These are phyloP conservation scores for Penicillium simplicissimum DNA, from an alignment of 495 filamentous ascomycete genomes.

Conservation along the genomic window DNA sequence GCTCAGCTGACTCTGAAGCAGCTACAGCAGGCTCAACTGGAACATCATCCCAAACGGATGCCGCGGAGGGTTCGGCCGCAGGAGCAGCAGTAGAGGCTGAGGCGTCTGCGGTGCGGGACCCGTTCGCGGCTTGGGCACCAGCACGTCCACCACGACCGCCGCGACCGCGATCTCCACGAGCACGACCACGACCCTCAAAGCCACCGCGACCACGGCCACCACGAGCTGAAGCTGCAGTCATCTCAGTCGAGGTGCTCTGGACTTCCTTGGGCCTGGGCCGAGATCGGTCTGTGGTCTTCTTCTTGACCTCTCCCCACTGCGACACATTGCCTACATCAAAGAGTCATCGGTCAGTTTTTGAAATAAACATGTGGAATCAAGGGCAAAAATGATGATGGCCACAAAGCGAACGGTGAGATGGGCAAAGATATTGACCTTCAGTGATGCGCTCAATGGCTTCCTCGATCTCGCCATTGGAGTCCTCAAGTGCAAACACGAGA, in stretches of 20 bases:
- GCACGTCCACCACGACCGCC: slow-evolving; percentile 72
- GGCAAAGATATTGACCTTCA: slow-evolving; percentile 63
- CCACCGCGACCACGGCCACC: slow-evolving; percentile 66
- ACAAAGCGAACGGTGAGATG: slow-evolving; percentile 10
- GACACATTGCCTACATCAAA: slow-evolving; percentile 70
- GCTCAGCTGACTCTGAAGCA: slow-evolving; percentile 34
- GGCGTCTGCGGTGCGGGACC: slow-evolving; percentile 44
- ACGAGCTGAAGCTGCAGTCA: slow-evolving; percentile 52
- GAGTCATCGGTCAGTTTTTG: slow-evolving; percentile 24
- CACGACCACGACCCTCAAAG: slow-evolving; percentile 65
- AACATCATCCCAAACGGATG: slow-evolving; percentile 29
- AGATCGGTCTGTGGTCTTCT: slow-evolving; percentile 79
- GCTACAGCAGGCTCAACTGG: slow-evolving; percentile 33
- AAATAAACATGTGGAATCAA: slow-evolving; percentile 5
- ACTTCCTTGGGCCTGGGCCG: slow-evolving; percentile 82
- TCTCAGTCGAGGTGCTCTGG: slow-evolving; percentile 52
- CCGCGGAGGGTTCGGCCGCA: slow-evolving; percentile 46
- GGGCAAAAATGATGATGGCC: not conserved
- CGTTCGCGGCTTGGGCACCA: slow-evolving; percentile 55
- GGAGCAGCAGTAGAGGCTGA: slow-evolving; percentile 19
- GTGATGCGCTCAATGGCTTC: slow-evolving; percentile 84
- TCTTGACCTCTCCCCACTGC: slow-evolving; percentile 95
- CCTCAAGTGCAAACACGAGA: slow-evolving; percentile 84
- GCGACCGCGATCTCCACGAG: slow-evolving; percentile 73
- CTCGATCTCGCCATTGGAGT: slow-evolving; percentile 86